These are phyloP conservation scores for Colletotrichum sp. DNA, from an alignment of 2,329 filamentous ascomycete genomes.

Conservation along the genomic window DNA sequence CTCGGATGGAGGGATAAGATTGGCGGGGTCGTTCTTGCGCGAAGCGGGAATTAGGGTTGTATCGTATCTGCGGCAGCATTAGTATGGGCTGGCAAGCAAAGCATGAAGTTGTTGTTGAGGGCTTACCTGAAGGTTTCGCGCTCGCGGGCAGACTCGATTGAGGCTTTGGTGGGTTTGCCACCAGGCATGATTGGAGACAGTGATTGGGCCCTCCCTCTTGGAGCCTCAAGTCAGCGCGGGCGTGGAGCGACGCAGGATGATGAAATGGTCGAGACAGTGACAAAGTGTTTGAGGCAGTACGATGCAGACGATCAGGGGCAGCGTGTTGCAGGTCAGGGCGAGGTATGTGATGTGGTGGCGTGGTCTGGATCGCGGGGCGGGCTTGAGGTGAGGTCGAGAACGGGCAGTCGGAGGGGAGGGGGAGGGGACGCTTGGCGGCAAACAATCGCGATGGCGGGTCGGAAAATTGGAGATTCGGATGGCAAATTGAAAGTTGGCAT, in stretches of 20 bases:
- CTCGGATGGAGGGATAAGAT: slow-evolving; percentile 23
- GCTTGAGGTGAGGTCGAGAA: background rate
- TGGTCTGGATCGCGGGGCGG: background rate
- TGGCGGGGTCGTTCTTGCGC: slow-evolving; percentile 24
- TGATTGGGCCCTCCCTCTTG: background rate
- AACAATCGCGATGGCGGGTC: background rate
- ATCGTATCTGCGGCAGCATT: slow-evolving; percentile 12
- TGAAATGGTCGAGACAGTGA: background rate
- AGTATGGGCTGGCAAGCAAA: background rate
- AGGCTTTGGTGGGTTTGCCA: background rate
- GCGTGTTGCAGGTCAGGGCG: too few relatives aligned
- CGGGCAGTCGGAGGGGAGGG: background rate
- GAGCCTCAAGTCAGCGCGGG: background rate
- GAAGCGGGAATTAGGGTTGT: background rate
- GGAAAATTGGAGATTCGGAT: background rate
- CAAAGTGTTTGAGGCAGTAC: background rate
- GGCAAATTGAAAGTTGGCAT: slow-evolving; percentile 1
- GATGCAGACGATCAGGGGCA: background rate
- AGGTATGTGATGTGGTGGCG: background rate
- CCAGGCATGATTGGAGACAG: background rate
- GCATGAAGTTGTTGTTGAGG: background rate
- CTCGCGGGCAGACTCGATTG: slow-evolving; percentile 28
- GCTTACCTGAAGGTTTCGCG: slow-evolving; percentile 32
- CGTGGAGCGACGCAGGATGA: background rate
- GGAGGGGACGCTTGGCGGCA: background rate